Percentiles rank a stretch among this genome's conserved stretches.
Conservation (phyloP, 805 yeast genomes). For the Yarrowia sp. region DNA sequence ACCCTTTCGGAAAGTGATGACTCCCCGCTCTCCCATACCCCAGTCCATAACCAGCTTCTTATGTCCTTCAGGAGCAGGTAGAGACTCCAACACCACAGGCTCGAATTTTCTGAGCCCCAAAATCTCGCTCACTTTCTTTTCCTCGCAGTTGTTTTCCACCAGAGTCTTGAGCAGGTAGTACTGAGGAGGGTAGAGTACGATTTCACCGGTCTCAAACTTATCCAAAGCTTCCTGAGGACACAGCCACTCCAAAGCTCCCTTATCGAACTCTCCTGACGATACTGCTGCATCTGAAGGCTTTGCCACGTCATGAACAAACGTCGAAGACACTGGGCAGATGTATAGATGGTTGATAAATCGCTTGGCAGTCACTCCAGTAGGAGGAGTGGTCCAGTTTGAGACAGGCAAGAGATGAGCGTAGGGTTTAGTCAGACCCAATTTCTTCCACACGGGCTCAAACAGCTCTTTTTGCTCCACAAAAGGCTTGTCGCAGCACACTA, state of each 20-base stretch:
- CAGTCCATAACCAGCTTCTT: slow-evolving; percentile 32
- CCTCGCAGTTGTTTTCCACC: slow-evolving; percentile 11
- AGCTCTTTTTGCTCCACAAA: slow-evolving; percentile 26
- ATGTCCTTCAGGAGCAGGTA: slow-evolving; percentile 27
- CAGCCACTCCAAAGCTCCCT: slow-evolving; percentile 34
- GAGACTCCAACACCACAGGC: slow-evolving; percentile 31
- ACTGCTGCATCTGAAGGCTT: slow-evolving; percentile 15
- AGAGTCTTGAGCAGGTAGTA: slow-evolving; percentile 34
- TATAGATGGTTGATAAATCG: slow-evolving; percentile 38
- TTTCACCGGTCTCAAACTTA: slow-evolving; percentile 30
- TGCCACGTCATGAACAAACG: slow-evolving; percentile 24
- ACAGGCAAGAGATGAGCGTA: slow-evolving; percentile 27
- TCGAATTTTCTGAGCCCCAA: slow-evolving; percentile 30
- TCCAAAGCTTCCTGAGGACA: slow-evolving; percentile 33
- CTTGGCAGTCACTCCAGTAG: slow-evolving; percentile 28
- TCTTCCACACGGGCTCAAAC: slow-evolving; percentile 31
- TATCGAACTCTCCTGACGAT: slow-evolving; percentile 22
- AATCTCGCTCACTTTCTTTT: slow-evolving; percentile 28
- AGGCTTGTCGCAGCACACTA: slow-evolving; percentile 27
- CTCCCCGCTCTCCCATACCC: slow-evolving; percentile 34
- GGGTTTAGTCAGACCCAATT: slow-evolving; percentile 2
- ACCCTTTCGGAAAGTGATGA: slow-evolving; percentile 27
- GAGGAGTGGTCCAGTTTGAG: slow-evolving; percentile 39
- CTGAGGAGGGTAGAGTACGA: slow-evolving; percentile 38
- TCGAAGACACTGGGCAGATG: slow-evolving; percentile 31